These are phyloP conservation scores for Linum usitatissimum DNA, from an alignment of 345 rosid species.

Conservation along the genomic window DNA sequence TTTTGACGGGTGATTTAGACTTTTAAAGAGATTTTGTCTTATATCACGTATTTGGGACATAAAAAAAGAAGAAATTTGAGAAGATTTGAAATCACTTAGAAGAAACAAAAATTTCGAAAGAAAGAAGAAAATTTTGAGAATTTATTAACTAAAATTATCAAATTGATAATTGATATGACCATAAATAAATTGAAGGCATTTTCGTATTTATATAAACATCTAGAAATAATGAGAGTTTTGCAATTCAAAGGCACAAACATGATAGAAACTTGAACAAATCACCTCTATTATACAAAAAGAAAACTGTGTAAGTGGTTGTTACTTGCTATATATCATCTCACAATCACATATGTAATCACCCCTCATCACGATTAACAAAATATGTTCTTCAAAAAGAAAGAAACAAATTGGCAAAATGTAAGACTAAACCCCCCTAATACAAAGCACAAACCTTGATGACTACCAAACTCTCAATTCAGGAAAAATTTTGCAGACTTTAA, in stretches of 20 bases:
- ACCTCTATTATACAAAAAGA: conserved; percentile 41
- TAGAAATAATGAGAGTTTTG: no score
- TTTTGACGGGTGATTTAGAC: no score
- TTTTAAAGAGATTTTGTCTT: no score
- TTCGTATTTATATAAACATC: no score
- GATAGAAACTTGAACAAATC: conserved; percentile 28
- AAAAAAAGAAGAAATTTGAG: no score
- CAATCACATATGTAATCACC: conserved; percentile 17
- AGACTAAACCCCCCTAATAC: conserved; percentile 15
- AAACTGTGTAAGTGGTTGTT: conserved; percentile 22
- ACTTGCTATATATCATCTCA: conserved; percentile 14
- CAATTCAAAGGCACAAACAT: not conserved
- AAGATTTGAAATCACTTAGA: no score
- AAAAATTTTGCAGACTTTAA: conserved; percentile 10
- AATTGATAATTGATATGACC: no score
- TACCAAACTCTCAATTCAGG: conserved; percentile 14
- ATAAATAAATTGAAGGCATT: no score
- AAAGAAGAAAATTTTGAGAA: no score
- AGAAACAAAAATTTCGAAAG: no score
- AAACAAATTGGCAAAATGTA: conserved; percentile 11
- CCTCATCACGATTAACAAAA: conserved; percentile 4
- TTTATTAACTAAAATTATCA: no score
- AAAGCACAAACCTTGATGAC: conserved; percentile 2
- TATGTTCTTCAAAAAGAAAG: conserved; percentile 1
- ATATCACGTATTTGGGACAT: no score